Base-by-base conservation (phyloP, 371 early-diverging fungal species). In the Basidiobolus meristosporus region DNA sequence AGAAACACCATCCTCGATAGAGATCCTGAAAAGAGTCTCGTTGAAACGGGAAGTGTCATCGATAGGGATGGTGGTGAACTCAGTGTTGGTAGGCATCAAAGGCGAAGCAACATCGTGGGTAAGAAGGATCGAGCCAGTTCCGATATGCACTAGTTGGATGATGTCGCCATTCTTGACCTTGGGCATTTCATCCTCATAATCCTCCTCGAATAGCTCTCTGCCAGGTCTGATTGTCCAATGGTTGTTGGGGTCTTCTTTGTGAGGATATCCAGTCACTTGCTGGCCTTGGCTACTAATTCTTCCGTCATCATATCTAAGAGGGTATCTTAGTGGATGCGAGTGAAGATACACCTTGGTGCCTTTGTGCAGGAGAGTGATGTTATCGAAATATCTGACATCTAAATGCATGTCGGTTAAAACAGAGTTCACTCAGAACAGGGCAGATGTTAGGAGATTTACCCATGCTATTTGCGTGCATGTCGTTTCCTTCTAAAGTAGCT, bases 41-140 rank as follows among this genome's bases (percentile, higher is more conserved):
- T 74, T 67, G 39, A 59, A 59, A 15, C 68, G 57, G 0, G 50
- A 51, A 7, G 60, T 56, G 19, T 59, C 59, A 53, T 45, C 47
- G 0, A 35, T 42, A 21, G 64, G 49, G 1, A 81, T 62, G 1
- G 90, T 84, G 0, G 96, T 93, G 34, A 96, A 60, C 58, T 97
- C 98, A 66, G 88, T 85, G 47, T 97, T 86, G n/a, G 98, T 96
- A 7, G 83, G 55, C 54, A 86, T 84, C 41, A 86, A 53, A n/a
- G 96, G 93, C 12, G 89, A 87, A 3, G 98, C 98, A 14, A 97
- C 98, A 52, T 97, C 98, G 54, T 96, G 97, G 1, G 97, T 90
- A 40, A 89, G 50, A 14, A 97, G 62, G 46, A 68, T 70, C 0
- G 73, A 65, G 15, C 59, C 49, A 3, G 73, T 73, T 0, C 42